phyloP scores from a whole-genome alignment of 345 rosid species.

The Gossypium australe region DNA sequence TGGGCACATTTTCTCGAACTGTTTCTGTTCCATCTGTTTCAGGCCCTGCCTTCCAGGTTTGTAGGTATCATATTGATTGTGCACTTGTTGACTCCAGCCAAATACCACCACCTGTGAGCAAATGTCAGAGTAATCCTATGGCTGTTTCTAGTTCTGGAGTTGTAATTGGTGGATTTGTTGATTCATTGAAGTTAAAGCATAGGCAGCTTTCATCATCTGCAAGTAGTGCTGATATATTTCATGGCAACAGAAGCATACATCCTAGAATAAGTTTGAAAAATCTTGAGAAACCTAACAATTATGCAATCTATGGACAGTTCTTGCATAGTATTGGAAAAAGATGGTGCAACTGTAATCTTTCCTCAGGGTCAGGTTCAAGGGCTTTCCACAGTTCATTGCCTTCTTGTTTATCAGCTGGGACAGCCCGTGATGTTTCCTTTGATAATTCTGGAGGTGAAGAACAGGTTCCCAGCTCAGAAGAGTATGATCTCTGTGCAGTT shows the following conservation, averaged over 20 bases:
- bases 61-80: conserved; percentile 78
- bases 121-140: conserved; percentile 36
- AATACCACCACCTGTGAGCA: conserved; percentile 16
- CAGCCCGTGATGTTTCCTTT: conserved; percentile 60
- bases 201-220: conserved; percentile 15
- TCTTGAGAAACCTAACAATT: conserved; percentile 31
- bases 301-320: conserved; percentile 44
- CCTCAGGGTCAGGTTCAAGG: conserved; percentile 38
- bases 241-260: conserved; percentile 34
- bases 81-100: conserved; percentile 34
- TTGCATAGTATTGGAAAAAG: conserved; percentile 46
- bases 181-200: conserved; percentile 33
- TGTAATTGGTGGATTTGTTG: conserved; percentile 27
- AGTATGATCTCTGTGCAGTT: conserved; percentile 40
- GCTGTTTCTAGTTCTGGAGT: conserved; percentile 43
- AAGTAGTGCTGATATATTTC: conserved; percentile 29
- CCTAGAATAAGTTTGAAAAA: conserved; percentile 58
- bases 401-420: conserved; percentile 47
- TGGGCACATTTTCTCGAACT: conserved; percentile 70
- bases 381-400: conserved; percentile 47
- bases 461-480: conserved; percentile 40
- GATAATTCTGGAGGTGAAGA: conserved; percentile 57
- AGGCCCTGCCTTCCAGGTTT: conserved; percentile 73
- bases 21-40: conserved; percentile 89
- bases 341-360: conserved; percentile 33